phyloP scores from a whole-genome alignment of 352 stramenopile species.

The Globisporangium sylvaticum region DNA sequence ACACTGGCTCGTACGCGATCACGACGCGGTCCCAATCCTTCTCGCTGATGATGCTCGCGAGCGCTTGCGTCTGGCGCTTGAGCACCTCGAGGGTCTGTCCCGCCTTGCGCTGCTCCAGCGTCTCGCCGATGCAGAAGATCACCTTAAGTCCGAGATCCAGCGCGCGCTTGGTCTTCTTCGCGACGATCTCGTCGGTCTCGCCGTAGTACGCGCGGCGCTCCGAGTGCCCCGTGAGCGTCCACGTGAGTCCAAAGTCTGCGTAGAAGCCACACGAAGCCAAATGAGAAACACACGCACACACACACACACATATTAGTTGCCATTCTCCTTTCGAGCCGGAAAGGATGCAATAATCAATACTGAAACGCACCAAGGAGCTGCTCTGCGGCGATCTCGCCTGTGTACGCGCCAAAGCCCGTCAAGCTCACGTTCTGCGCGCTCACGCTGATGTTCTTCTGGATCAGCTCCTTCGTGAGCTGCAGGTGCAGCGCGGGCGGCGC shows the following conservation, averaged over 20 bases:
- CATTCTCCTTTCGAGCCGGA: background rate
- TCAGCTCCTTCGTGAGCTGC: slow-evolving; percentile 35
- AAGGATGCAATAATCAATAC: background rate
- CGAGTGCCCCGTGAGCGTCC: slow-evolving; percentile 90
- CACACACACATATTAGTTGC: background rate
- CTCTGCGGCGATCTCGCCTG: slow-evolving; percentile 87
- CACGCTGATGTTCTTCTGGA: slow-evolving; percentile 65
- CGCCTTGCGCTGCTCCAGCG: slow-evolving; percentile 84
- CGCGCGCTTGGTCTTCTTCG: slow-evolving; percentile 91
- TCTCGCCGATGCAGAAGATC: slow-evolving; percentile 98
- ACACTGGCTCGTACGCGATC: slow-evolving; percentile 97
- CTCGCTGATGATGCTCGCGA: slow-evolving; percentile 83
- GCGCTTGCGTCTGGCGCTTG: slow-evolving; percentile 93
- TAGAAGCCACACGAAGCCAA: background rate
- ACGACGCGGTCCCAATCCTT: slow-evolving; percentile 84
- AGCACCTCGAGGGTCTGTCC: slow-evolving; percentile 91
- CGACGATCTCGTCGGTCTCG: slow-evolving; percentile 92
- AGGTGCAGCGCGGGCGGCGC: slow-evolving; percentile 77
- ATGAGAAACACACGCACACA: background rate
- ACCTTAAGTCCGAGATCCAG: slow-evolving; percentile 87
- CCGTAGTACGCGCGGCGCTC: slow-evolving; percentile 90
- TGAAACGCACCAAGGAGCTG: slow-evolving; percentile 67
- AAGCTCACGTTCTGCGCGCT: slow-evolving; percentile 81
- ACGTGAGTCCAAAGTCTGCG: slow-evolving; percentile 64
- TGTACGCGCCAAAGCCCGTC: slow-evolving; percentile 90